Percentiles rank a stretch among this genome's conserved stretches.
Conservation (phyloP, 306 rosid genomes). For the Hippophae rhamnoides region DNA sequence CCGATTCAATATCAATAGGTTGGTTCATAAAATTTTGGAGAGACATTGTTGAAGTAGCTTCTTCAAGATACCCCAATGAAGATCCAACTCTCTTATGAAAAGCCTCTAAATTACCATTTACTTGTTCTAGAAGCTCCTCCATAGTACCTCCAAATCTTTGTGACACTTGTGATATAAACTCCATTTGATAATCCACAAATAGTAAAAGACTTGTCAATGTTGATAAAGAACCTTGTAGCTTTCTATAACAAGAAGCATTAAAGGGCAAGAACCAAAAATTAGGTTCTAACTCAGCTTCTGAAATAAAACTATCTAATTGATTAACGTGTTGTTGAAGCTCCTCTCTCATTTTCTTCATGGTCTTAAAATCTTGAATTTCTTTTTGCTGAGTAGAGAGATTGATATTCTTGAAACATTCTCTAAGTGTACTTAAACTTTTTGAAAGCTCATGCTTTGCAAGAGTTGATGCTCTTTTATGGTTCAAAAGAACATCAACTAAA, state of each 20-base stretch:
- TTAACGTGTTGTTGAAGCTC: slow-evolving; percentile 32
- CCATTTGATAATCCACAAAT: slow-evolving; percentile 31
- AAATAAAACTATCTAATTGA: slow-evolving; percentile 32
- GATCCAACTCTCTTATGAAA: slow-evolving; percentile 30
- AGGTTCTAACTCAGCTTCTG: slow-evolving; percentile 65
- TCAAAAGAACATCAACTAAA: slow-evolving; percentile 35
- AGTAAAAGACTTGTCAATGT: slow-evolving; percentile 34
- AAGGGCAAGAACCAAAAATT: slow-evolving; percentile 75
- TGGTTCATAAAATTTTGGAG: too few relatives aligned
- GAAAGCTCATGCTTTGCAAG: slow-evolving; percentile 55
- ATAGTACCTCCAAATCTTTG: slow-evolving; percentile 9
- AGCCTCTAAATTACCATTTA: slow-evolving; percentile 30
- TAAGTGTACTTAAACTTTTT: slow-evolving; percentile 30
- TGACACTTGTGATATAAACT: slow-evolving; percentile 25
- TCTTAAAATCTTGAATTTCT: slow-evolving; percentile 19
- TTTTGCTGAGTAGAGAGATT: slow-evolving; percentile 13
- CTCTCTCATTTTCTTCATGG: slow-evolving; percentile 28
- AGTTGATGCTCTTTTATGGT: slow-evolving; percentile 56
- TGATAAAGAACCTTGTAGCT: slow-evolving; percentile 41
- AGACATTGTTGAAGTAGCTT: too few relatives aligned
- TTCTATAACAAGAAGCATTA: slow-evolving; percentile 33
- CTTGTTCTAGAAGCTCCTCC: slow-evolving; percentile 20
- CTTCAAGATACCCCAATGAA: slow-evolving; percentile 25
- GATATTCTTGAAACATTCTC: slow-evolving; percentile 36
- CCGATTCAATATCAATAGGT: slow-evolving; percentile 31